phyloP scores from a whole-genome alignment of 768 basidiomycete genomes.

The Sporobolomyces pararoseus region DNA sequence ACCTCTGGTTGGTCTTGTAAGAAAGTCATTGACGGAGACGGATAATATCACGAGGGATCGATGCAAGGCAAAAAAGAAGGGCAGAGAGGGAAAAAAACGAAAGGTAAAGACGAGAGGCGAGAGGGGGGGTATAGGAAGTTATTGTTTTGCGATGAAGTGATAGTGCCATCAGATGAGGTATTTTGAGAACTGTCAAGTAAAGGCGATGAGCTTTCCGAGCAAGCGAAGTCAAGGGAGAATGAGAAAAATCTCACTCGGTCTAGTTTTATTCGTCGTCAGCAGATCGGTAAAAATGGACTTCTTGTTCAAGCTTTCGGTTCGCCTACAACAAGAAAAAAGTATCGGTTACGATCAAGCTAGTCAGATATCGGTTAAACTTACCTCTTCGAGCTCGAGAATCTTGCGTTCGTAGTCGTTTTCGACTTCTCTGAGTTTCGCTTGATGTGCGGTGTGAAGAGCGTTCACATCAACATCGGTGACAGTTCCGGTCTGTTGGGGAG shows the following conservation, averaged over 20 bases:
- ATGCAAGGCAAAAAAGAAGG: background rate
- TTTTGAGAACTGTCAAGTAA: too few species aligned
- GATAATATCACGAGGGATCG: background rate
- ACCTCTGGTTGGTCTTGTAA: too few species aligned
- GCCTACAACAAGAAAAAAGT: background rate
- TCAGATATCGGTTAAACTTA: background rate
- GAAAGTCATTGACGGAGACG: too few species aligned
- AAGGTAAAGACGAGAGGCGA: background rate
- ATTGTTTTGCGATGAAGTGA: too few species aligned
- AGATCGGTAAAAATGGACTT: conserved; percentile 25
- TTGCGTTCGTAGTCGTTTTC: conserved; percentile 64
- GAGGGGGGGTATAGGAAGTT: background rate
- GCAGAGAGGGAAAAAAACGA: background rate
- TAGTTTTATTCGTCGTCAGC: conserved; percentile 9
- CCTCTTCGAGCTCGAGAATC: conserved; percentile 50
- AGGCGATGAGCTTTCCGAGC: too few species aligned
- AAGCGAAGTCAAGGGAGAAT: background rate
- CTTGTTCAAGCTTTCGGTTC: conserved; percentile 9
- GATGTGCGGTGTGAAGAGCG: conserved; percentile 76
- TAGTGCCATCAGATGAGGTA: too few species aligned
- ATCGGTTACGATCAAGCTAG: background rate
- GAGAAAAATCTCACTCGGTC: background rate
- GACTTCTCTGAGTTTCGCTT: conserved; percentile 70
- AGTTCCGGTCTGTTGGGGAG: conserved; percentile 51
- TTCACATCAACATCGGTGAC: conserved; percentile 74